phyloP scores from a whole-genome alignment of 2,329 filamentous ascomycete species.

The Trichoderma pleuroti region DNA sequence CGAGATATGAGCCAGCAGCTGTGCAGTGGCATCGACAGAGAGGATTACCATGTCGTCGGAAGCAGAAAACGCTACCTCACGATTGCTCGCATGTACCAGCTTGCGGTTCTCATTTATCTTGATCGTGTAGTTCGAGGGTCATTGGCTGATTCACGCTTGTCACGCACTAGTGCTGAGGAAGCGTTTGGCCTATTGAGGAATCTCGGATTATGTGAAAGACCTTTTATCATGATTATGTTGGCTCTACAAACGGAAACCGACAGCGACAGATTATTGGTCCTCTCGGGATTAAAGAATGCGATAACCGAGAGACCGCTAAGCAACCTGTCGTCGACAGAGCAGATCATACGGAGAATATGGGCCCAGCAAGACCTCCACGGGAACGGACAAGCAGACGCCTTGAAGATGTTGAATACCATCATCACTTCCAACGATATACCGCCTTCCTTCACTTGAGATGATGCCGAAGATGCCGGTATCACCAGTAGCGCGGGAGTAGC shows the following conservation, averaged over 20 bases:
- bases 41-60: conserved; percentile 11
- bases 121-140: conserved; percentile 14
- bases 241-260: conserved; percentile 7
- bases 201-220: conserved; percentile 12
- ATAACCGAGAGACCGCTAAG: conserved; percentile 11
- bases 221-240: conserved; percentile 13
- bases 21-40: conserved; percentile 13
- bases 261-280: neutral
- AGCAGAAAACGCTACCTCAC: conserved; percentile 7
- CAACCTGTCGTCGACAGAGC: conserved; percentile 6
- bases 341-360: conserved; percentile 16
- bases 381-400: conserved; percentile 1
- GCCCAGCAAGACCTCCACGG: conserved; percentile 13
- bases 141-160: neutral
- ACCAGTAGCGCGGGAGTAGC: neutral
- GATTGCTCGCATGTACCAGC: conserved; percentile 15
- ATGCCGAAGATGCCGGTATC: neutral
- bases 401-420: conserved; percentile 13
- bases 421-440: conserved; percentile 9
- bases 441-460: conserved; percentile 11
- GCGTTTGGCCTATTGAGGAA: neutral
- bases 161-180: conserved; percentile 8
- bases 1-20: conserved; percentile 2
- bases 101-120: conserved; percentile 17
- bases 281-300: neutral